Percentiles rank a stretch among this genome's conserved stretches.
Conservation (phyloP, 371 early-diverging fungal genomes). For the Coemansia linderi region DNA sequence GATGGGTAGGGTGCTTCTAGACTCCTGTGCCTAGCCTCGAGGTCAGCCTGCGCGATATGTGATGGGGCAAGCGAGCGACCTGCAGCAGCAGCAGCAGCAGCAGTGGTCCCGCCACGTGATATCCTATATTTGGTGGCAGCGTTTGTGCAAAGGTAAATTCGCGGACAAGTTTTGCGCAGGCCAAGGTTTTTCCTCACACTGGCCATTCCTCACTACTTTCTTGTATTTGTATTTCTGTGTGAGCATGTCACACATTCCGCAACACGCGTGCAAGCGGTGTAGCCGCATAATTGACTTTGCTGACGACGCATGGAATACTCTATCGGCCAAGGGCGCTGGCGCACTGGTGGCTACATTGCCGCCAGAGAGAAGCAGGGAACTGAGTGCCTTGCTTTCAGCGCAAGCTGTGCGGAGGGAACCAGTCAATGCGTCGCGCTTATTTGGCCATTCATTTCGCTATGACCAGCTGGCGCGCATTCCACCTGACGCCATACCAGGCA, state of each 20-base stretch:
- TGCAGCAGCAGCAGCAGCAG: background rate
- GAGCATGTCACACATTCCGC: background rate
- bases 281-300: conserved; percentile 18
- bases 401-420: background rate
- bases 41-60: background rate
- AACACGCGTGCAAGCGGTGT: conserved; percentile 33
- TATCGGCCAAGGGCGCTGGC: conserved; percentile 1
- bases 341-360: conserved; percentile 30
- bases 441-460: conserved; percentile 35
- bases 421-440: conserved; percentile 24
- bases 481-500: conserved; percentile 9
- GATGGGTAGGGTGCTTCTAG: background rate
- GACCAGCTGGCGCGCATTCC: conserved; percentile 16
- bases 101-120: background rate
- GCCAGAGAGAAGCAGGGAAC: conserved; percentile 25
- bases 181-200: background rate
- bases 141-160: background rate
- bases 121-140: background rate
- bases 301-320: conserved; percentile 20
- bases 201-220: background rate
- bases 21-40: background rate
- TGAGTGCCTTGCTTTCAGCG: conserved; percentile 7
- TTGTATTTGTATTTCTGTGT: background rate
- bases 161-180: background rate
- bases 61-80: too few species aligned